These are phyloP conservation scores for Prunus campanulata DNA, from an alignment of 306 rosid genomes.

Conservation along the genomic window DNA sequence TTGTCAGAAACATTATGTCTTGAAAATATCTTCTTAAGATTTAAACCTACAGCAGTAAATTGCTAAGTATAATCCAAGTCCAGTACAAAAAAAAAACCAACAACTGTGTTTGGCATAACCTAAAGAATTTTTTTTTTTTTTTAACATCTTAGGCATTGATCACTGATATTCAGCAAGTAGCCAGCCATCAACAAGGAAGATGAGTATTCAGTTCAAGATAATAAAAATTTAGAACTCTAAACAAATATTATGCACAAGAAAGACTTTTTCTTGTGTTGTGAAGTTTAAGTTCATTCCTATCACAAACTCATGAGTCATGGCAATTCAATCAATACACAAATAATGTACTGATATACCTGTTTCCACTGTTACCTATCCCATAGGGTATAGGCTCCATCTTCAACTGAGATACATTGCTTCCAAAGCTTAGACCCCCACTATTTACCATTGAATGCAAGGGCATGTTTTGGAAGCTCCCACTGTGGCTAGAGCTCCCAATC, in stretches of 20 bases:
- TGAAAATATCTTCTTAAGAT: neutral
- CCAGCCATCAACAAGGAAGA: neutral
- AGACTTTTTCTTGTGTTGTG: neutral
- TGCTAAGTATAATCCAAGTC: neutral
- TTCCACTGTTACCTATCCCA: slow-evolving; percentile 10
- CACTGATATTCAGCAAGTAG: neutral
- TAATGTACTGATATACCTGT: slow-evolving; percentile 1
- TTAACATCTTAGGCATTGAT: neutral
- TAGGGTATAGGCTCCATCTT: slow-evolving; percentile 21
- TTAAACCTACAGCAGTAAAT: neutral
- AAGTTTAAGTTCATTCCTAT: neutral
- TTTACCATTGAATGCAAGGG: slow-evolving; percentile 14
- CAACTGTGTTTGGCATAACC: too few species aligned
- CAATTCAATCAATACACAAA: neutral
- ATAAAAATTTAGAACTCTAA: neutral
- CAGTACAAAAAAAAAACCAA: too few species aligned
- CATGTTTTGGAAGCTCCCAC: slow-evolving; percentile 38
- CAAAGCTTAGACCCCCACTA: slow-evolving; percentile 10
- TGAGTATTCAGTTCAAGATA: neutral
- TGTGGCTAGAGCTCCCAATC: slow-evolving; percentile 18
- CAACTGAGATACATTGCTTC: slow-evolving; percentile 13
- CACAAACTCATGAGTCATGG: neutral
- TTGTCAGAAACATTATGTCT: neutral
- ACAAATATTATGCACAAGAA: neutral
- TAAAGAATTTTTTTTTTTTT: too few species aligned